These are phyloP conservation scores for Hymenoscyphus occultus DNA, from an alignment of 2,329 filamentous ascomycete genomes.

Conservation along the genomic window DNA sequence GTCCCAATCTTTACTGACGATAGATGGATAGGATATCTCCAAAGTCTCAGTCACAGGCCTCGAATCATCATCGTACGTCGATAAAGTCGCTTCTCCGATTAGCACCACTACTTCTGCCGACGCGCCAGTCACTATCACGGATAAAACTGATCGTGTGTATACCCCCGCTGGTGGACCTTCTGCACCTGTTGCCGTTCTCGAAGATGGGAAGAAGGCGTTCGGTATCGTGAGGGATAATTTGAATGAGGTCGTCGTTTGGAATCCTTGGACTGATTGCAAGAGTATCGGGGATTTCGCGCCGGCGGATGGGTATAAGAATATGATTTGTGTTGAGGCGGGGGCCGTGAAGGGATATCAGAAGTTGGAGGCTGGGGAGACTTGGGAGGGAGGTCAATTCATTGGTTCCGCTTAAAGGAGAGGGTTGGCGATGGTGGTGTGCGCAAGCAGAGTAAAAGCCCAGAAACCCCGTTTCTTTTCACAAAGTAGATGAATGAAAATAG, in stretches of 20 bases:
- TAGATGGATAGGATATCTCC: conserved; percentile 66
- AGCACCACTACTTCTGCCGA: conserved; percentile 63
- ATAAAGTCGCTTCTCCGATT: conserved; percentile 68
- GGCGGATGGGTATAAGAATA: conserved; percentile 85
- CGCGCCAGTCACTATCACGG: conserved; percentile 61
- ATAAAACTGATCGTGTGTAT: conserved; percentile 89
- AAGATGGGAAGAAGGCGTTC: conserved; percentile 63
- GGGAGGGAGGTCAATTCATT: conserved; percentile 50
- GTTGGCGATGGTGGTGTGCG: neutral
- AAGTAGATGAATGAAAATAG: conserved; percentile 1
- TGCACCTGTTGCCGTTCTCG: conserved; percentile 56
- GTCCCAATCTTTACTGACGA: conserved; percentile 4
- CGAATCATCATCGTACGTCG: conserved; percentile 70
- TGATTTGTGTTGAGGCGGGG: conserved; percentile 93
- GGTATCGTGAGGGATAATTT: conserved; percentile 81
- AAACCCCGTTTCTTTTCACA: neutral
- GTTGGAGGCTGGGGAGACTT: conserved; percentile 73
- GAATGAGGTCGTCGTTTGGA: conserved; percentile 90
- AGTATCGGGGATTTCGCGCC: conserved; percentile 84
- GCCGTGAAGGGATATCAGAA: conserved; percentile 78
- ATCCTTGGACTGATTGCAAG: conserved; percentile 83
- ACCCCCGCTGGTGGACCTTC: conserved; percentile 62
- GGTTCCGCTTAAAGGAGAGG: neutral
- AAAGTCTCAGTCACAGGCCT: conserved; percentile 72
- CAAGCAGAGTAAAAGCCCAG: neutral